Conservation (phyloP, 1,284 basidiomycete species). For the Puccinia brachypodii region DNA sequence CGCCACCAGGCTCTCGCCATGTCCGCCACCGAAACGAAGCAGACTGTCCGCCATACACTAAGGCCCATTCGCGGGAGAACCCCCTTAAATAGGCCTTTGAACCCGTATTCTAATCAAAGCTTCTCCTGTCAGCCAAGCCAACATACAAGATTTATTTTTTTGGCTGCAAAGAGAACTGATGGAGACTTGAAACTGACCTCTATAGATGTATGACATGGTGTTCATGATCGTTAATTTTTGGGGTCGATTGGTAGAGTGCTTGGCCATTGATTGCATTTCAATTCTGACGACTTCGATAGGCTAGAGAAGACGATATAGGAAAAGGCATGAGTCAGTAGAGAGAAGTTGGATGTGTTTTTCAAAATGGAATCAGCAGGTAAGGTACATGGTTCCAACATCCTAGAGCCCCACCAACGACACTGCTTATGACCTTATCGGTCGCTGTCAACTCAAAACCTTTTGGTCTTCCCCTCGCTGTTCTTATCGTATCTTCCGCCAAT, state of each 20-base stretch:
- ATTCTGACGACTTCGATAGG: conserved; percentile 47
- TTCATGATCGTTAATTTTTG: conserved; percentile 44
- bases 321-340: not conserved
- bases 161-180: not conserved
- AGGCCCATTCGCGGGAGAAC: conserved; percentile 40
- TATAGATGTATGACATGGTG: conserved; percentile 43
- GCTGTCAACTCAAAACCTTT: conserved; percentile 21
- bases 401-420: conserved; percentile 31
- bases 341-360: not conserved
- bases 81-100: conserved; percentile 44
- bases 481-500: conserved; percentile 39
- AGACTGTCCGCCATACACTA: conserved; percentile 47
- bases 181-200: not conserved
- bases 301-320: not conserved
- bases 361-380: not conserved
- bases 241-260: conserved; percentile 24
- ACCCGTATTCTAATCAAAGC: conserved; percentile 22
- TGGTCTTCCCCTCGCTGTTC: conserved; percentile 1
- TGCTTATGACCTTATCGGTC: conserved; percentile 36
- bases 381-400: conserved; percentile 47
- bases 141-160: not conserved
- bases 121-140: not conserved
- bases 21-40: conserved; percentile 44
- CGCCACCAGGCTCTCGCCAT: conserved; percentile 36
- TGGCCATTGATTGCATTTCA: conserved; percentile 48